phyloP scores from a whole-genome alignment of 345 rosid genomes.

The Dipteronia sinensis region DNA sequence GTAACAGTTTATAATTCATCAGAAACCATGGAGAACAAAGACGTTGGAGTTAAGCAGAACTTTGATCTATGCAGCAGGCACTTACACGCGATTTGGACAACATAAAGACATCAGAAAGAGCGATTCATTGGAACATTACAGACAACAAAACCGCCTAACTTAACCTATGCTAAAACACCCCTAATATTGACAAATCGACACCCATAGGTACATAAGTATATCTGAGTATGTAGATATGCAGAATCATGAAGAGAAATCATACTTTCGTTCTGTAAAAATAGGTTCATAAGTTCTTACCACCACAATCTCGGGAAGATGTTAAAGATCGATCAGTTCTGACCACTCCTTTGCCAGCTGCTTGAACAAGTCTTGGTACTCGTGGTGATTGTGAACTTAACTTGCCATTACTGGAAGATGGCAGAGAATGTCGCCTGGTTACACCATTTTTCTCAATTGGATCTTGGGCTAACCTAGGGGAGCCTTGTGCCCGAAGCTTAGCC shows the following conservation, averaged over 20 bases:
- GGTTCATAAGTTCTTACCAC: slow-evolving; percentile 45
- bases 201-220: not conserved
- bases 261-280: not conserved
- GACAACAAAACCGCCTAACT: no score
- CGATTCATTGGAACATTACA: not conserved
- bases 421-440: slow-evolving; percentile 66
- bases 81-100: not conserved
- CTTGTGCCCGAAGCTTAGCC: slow-evolving; percentile 78
- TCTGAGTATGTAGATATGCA: not conserved
- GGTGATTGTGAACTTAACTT: slow-evolving; percentile 63
- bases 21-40: not conserved
- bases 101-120: not conserved
- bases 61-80: not conserved
- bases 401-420: slow-evolving; percentile 61
- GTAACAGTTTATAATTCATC: not conserved
- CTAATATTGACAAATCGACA: not conserved
- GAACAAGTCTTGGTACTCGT: slow-evolving; percentile 54
- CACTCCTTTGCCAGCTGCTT: slow-evolving; percentile 60
- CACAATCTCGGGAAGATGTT: slow-evolving; percentile 61
- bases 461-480: slow-evolving; percentile 52
- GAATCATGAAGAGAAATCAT: slow-evolving; percentile 5
- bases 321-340: slow-evolving; percentile 57
- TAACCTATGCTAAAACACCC: not conserved
- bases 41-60: not conserved
- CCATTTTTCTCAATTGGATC: slow-evolving; percentile 57